phyloP scores from a whole-genome alignment of 129 eudicot genomes.

The Smallanthus sonchifolius region DNA sequence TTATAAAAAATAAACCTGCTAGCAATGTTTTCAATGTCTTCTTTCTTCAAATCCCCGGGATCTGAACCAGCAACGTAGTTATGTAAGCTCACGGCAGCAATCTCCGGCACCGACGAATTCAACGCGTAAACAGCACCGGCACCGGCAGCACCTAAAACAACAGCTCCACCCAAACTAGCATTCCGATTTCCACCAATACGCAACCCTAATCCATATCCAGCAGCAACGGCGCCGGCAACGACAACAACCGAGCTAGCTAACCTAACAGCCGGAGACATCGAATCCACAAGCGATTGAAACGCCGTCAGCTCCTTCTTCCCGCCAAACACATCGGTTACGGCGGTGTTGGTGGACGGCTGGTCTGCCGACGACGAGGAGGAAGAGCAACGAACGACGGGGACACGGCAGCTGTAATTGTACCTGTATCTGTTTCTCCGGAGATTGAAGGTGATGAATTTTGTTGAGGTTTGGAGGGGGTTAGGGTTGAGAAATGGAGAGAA shows the following conservation, averaged over 20 bases:
- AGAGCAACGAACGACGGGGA: constrained; percentile 33
- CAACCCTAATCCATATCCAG: constrained; percentile 84
- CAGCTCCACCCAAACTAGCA: constrained; percentile 72
- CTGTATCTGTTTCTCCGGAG: constrained; percentile 14
- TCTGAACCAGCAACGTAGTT: constrained; percentile 76
- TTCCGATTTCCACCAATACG: constrained; percentile 51
- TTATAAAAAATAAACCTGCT: constrained; percentile 40
- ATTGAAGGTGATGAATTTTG: constrained; percentile 19
- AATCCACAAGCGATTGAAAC: constrained; percentile 56
- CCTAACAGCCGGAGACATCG: constrained; percentile 74
- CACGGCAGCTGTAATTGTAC: constrained; percentile 21
- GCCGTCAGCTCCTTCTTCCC: constrained; percentile 62
- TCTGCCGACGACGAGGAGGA: constrained; percentile 23
- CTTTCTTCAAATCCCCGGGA: constrained; percentile 60
- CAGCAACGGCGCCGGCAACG: constrained; percentile 67
- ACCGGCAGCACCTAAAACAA: constrained; percentile 75
- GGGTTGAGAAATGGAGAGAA: constrained; percentile 38
- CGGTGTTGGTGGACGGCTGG: constrained; percentile 19
- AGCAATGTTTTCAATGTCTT: constrained; percentile 76
- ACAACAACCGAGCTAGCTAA: constrained; percentile 64
- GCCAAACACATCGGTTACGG: constrained; percentile 56
- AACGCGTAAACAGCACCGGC: constrained; percentile 70
- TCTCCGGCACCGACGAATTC: constrained; percentile 88
- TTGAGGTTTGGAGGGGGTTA: constrained; percentile 17
- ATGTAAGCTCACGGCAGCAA: constrained; percentile 77